Evolutionary conservation across 352 stramenopile genomes (phyloP), one percentile per base, ranked within the genome.

Genomic region (Pythium oligandrum): DNA sequence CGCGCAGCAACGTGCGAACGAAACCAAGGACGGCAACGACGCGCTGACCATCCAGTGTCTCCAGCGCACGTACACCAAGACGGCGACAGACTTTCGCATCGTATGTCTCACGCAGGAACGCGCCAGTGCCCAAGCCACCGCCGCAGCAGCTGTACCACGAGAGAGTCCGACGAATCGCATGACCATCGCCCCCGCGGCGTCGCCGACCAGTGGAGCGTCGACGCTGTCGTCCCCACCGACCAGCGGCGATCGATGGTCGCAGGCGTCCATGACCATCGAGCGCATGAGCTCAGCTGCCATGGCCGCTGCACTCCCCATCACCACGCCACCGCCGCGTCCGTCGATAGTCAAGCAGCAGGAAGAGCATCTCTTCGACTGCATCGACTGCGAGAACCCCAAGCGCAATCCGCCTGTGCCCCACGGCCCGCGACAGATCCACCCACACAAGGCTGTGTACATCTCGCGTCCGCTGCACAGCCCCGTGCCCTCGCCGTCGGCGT

Each of bases 371-470:
- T 88, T 88, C 36, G 73, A 88, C 61, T 85, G 64, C 30, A 61
- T 88, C 1, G 75, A 86, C 48, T 64, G 73, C 32, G 70, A 80
- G 11, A 63, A 58, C 35, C n/a, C 50, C 10, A 77, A 75, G 44
- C 68, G 71, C 35, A 53, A 58, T 17, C 48, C 46, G 4, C 47
- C 64, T 3, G 57, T 78, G 9, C 70, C 73, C 1, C 79, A 90
- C 37, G 77, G 77, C 1, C 64, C 66, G 4, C 77, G 79, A 1
- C 75, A 87, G 58, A 66, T 90, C 30, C 79, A 90, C 40, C 51
- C 77, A 40, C 83, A 69, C 38, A 87, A 87, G 48, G 76, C 79
- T 6, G 75, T 86, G 54, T 88, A 86, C 47, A 55, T 86, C 35
- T 90, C 79, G 1, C 63, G 68, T 6, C 66, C 79, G n/a, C 59